Percentiles rank a stretch among this genome's conserved stretches.
phyloP scores from a whole-genome alignment of 2,329 filamentous ascomycete genomes.

The Hypocreales sp. region DNA sequence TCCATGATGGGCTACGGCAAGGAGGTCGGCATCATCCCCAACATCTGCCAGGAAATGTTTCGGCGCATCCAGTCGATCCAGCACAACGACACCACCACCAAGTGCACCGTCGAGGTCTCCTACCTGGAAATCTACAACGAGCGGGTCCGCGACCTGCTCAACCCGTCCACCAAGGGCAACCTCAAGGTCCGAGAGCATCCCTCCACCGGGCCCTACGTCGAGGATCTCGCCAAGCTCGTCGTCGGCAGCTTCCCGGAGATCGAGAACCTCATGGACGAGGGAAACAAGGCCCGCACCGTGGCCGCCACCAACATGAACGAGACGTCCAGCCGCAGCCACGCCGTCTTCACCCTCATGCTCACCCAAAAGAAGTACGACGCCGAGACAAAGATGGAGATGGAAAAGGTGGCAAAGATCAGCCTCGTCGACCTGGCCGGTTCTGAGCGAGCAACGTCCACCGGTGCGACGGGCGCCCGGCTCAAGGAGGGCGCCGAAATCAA shows the following conservation, averaged over 20 bases:
- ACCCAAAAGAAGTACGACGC: constrained; percentile 85
- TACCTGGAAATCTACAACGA: constrained; percentile 99
- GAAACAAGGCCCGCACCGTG: constrained; percentile 95
- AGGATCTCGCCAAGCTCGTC: constrained; percentile 89
- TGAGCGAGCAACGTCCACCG: constrained; percentile 91
- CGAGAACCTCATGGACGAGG: constrained; percentile 96
- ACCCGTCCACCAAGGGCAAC: constrained; percentile 90
- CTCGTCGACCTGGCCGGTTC: constrained; percentile 96
- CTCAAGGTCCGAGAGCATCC: constrained; percentile 96
- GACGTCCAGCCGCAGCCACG: constrained; percentile 94
- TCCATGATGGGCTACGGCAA: constrained; percentile 99
- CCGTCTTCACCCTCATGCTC: constrained; percentile 90
- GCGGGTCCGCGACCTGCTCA: constrained; percentile 85
- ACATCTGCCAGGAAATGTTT: constrained; percentile 97
- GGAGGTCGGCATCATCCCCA: constrained; percentile 88
- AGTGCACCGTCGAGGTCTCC: constrained; percentile 91
- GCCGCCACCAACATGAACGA: constrained; percentile 99
- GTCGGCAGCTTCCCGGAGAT: constrained; percentile 92
- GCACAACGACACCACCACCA: constrained; percentile 58
- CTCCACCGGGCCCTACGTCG: constrained; percentile 92
- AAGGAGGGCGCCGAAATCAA: constrained; percentile 99
- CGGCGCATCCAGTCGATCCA: constrained; percentile 60
- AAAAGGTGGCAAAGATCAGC: constrained; percentile 96
- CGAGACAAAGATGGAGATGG: constrained; percentile 92
- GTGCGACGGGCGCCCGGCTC: constrained; percentile 82